Conservation (phyloP, 345 rosid species). For the Geranium rotundifolium region DNA sequence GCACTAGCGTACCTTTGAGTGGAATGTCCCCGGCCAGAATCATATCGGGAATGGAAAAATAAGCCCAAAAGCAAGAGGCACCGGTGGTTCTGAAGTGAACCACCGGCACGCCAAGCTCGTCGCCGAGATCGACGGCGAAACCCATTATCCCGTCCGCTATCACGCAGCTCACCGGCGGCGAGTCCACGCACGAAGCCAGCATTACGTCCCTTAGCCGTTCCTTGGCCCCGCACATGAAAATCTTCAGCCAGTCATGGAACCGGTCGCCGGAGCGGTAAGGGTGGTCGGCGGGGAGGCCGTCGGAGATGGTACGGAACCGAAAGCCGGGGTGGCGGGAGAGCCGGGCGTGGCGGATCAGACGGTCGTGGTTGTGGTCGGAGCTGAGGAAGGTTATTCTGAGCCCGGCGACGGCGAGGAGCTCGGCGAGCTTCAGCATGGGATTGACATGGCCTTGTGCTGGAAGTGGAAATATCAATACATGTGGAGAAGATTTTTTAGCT, state of each 20-base stretch:
- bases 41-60: conserved; percentile 18
- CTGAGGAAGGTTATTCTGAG: conserved; percentile 49
- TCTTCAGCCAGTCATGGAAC: conserved; percentile 11
- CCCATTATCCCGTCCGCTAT: conserved; percentile 30
- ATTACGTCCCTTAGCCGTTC: conserved; percentile 15
- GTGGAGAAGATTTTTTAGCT: conserved; percentile 9
- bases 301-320: conserved; percentile 21
- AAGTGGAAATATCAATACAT: conserved; percentile 43
- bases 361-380: conserved; percentile 23
- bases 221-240: conserved; percentile 6
- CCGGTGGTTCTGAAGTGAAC: conserved; percentile 24
- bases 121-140: conserved; percentile 17
- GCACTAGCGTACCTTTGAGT: conserved; percentile 28
- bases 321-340: conserved; percentile 26
- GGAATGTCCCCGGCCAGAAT: conserved; percentile 35
- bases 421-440: conserved; percentile 56
- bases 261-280: conserved; percentile 7
- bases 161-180: conserved; percentile 19
- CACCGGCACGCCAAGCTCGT: conserved; percentile 22
- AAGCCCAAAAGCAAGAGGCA: conserved; percentile 25
- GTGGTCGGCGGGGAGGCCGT: conserved; percentile 23
- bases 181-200: background rate
- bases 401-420: conserved; percentile 34
- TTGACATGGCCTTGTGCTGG: conserved; percentile 61
- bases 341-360: conserved; percentile 17